A percentile compares a stretch with the other conserved stretches of the same genome.
Evolutionary conservation across 805 yeast species (phyloP).

Genomic region (Blastobotrys terrestris): DNA sequence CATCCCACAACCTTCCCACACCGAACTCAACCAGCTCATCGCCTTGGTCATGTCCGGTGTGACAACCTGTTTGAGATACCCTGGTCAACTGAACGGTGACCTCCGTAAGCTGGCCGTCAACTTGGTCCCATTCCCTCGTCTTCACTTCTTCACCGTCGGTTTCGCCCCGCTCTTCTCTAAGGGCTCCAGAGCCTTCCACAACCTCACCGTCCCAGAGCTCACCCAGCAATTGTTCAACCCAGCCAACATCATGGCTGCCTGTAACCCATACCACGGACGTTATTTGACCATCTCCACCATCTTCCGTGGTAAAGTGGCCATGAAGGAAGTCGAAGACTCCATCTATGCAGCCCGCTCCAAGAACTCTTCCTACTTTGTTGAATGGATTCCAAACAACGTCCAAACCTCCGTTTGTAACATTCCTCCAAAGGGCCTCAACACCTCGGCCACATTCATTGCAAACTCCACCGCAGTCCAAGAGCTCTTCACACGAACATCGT

Average conservation of each 20-base stretch:
- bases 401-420: constrained; percentile 93
- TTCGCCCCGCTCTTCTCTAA: constrained; percentile 86
- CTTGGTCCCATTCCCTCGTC: constrained; percentile 92
- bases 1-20: constrained; percentile 70
- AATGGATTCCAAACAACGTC: constrained; percentile 96
- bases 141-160: constrained; percentile 94
- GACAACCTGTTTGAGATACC: constrained; percentile 89
- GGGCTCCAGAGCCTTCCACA: constrained; percentile 78
- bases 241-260: constrained; percentile 92
- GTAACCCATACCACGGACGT: constrained; percentile 88
- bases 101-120: constrained; percentile 90
- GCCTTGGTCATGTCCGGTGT: constrained; percentile 94
- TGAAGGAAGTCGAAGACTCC: constrained; percentile 92
- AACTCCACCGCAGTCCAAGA: constrained; percentile 93
- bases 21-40: constrained; percentile 76
- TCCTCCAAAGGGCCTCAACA: constrained; percentile 79
- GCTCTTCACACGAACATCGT: constrained; percentile 83
- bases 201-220: constrained; percentile 83
- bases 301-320: constrained; percentile 90
- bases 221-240: constrained; percentile 94
- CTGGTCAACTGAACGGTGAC: constrained; percentile 93
- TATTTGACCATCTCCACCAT: constrained; percentile 91
- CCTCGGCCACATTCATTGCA: constrained; percentile 91
- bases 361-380: constrained; percentile 78
- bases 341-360: constrained; percentile 82